Base-by-base conservation (phyloP, 2,329 filamentous ascomycete species). In the Trichoderma aggressivum region DNA sequence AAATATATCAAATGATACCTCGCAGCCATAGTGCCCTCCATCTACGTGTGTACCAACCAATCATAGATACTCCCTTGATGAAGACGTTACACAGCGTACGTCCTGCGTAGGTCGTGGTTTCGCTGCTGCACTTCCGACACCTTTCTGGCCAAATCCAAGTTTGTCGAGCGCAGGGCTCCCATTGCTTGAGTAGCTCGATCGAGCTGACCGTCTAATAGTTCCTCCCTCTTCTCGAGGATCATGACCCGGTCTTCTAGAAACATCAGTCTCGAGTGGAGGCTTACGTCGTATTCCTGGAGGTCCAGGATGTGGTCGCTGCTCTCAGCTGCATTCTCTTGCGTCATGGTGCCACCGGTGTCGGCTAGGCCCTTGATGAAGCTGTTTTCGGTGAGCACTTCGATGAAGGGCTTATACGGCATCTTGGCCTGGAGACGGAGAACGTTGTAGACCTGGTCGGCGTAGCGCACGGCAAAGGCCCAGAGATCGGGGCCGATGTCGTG, bases 61-160 rank as follows among this genome's bases (percentile, higher is more conserved):
- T 50, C n/a, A 53, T 18, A 21, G 12, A 16, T 30, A 24, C 7
- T 43, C 3, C 21, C 21, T 3, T 43, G 21, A 18, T 47, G 16
- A 21, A 32, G 16, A n/a, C 16, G 58, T 56, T 65, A 70, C 53
- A 55, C 28, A n/a, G 50, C 60, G 47, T 56, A 70, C 11, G 60
- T 59, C 36, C 68, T 65, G 30, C 47, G 63, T 16, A 58, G 50
- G 16, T 70, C 68, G 28, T 70, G 68, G n/a, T 63, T 58, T 64
- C 68, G 68, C 26, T 65, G 68, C 53, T 70, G 68, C 36, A 70
- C 59, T 26, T 70, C 68, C 11, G 68, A 70, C 14, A 70, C 68
- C 36, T 70, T 70, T 26, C 53, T 70, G 32, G 68, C 68, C 14
- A 70, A 39, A 18, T 70, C 60, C 32, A 64, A 26, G 60, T 70